Evolutionary conservation across 2,329 filamentous ascomycete species (phyloP), one percentile per base, ranked within the genome.

Genomic region (Sordariomycetes sp.): DNA sequence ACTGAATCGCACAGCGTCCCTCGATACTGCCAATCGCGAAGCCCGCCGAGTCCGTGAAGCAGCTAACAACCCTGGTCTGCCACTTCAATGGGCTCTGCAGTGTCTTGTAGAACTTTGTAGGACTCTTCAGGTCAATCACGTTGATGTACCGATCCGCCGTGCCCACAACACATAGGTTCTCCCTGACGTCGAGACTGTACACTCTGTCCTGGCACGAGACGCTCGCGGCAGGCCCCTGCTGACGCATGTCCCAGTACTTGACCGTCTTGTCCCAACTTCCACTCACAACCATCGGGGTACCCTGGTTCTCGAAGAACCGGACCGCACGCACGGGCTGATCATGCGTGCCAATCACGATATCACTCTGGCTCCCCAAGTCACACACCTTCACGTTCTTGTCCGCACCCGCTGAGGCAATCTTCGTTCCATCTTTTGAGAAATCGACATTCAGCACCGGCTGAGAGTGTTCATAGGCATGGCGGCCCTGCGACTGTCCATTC

Each of bases 21-120:
- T 98, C 92, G 49, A 98, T 94, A 54, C 86, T 94, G 35, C 92
- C 92, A 33, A 98, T 85, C 1, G 92, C 92, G 52, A 94, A 98
- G 6, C 92, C 92, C 1, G 79, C 79, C 6, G 86, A 83, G 55
- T 98, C 90, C 11, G 81, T 79, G 57, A 98, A 98, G 66, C 90
- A 96, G 64, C 83, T 92, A 33, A 96, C 85, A 10, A 93, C 86
- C 38, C 90, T 72, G 2, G 92, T 98, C 70, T 98, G 92, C 86
- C 88, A 98, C 65, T 98, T 98, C 29, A 98, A 72, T 4, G 92
- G 92, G 52, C 86, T 94, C 62, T 94, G 86, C 33, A 95, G 73
- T 8, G 86, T 90, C 72, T 98, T 98, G 75, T 94, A 95, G 60
- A 95, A 86, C 49, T 86, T 86, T 34, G 75, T 76, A 4, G 92